Evolutionary conservation across 352 stramenopile genomes (phyloP).

Genomic region (Pythium dissotocum): DNA sequence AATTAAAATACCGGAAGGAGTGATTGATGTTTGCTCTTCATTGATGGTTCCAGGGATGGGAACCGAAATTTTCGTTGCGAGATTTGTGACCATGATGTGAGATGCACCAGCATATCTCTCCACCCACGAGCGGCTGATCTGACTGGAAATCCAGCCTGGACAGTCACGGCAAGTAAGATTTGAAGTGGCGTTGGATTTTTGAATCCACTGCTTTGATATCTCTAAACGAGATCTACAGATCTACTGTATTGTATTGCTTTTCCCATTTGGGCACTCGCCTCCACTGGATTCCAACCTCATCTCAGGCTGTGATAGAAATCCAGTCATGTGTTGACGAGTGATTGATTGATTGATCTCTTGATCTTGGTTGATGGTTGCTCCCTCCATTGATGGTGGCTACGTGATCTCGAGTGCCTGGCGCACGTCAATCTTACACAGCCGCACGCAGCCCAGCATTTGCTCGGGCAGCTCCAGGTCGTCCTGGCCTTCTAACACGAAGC

Average conservation of each 20-base stretch:
- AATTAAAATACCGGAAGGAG: neutral
- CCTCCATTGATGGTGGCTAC: constrained; percentile 14
- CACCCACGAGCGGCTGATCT: neutral
- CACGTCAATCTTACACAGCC: constrained; percentile 78
- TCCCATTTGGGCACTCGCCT: neutral
- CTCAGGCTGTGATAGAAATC: neutral
- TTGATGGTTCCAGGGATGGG: neutral
- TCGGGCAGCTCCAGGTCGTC: constrained; percentile 77
- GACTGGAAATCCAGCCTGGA: neutral
- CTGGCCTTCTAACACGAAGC: constrained; percentile 78
- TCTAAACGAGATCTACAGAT: neutral
- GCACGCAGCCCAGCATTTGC: constrained; percentile 73
- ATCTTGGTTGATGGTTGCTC: neutral
- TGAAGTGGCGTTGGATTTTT: neutral
- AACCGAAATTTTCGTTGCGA: neutral
- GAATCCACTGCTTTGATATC: neutral
- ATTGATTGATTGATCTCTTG: neutral
- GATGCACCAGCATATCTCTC: neutral
- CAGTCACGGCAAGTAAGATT: neutral
- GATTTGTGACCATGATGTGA: neutral
- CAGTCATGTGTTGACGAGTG: neutral
- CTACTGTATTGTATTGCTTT: neutral
- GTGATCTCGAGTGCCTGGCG: constrained; percentile 41
- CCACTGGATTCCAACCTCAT: neutral
- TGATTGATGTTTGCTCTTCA: neutral